Base-by-base conservation (phyloP, 2,329 filamentous ascomycete genomes). In the Aspergillus sp. region DNA sequence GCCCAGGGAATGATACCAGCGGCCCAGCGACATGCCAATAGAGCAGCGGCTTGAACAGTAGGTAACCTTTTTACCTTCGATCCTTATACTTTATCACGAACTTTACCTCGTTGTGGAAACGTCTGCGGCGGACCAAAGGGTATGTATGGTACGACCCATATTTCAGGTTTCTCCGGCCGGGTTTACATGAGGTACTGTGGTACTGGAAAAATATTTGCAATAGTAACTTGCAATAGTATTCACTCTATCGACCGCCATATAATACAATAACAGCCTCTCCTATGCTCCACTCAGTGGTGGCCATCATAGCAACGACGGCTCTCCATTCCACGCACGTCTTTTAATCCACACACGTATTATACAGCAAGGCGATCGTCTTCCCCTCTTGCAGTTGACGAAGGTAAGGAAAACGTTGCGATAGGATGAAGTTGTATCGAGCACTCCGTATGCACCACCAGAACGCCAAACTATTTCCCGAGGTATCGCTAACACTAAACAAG, bases 401-500 rank as follows among this genome's bases (percentile, higher is more conserved):
- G 31, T 37, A 23, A 17, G 17, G 37, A 50, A 24, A n/a, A 17
- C 39, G 41, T 35, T 37, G 39, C 6, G 19, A 48, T 40, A 37
- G 12, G 11, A 52, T 35, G 40, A 19, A 46, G 6, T 41, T 15
- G 12, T 37, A 19, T 45, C 7, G 21, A 46, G 21, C 33, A 45
- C 43, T 46, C 33, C 43, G 27, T 54, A n/a, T n/a, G 24, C 40
- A 51, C 51, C 56, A 55, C 46, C 40, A 39, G 21, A 58, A 46
- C 51, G 56, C 56, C 51, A 55, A 55, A 41, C 23, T 47, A 53
- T 57, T 44, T 43, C 33, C 55, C 46, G 40, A 57, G 63, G 58
- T 65, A 62, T 64, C 62, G 48, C 55, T 55, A 37, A 56, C 46
- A 49, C 56, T 49, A 17, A 37, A 50, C 23, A 43, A 44, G 51